phyloP scores from a whole-genome alignment of 2,329 filamentous ascomycete genomes.

The Zasmidium angulare region DNA sequence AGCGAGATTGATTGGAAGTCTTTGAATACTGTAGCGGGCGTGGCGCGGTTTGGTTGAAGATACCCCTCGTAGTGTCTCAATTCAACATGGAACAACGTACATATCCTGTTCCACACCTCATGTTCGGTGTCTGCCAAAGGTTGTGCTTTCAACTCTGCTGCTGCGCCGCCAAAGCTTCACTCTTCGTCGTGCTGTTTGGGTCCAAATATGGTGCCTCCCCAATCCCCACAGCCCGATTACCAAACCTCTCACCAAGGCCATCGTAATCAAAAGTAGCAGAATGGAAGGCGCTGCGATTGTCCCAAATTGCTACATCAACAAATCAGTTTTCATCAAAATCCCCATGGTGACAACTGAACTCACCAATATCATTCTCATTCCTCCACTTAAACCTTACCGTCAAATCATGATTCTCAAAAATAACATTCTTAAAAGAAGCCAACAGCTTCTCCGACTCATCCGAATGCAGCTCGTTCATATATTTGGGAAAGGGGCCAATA shows the following conservation, averaged over 20 bases:
- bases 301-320: slow-evolving; percentile 56
- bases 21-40: background rate
- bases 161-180: background rate
- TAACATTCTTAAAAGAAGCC: slow-evolving; percentile 31
- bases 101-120: no score
- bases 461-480: slow-evolving; percentile 52
- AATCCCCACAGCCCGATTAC: slow-evolving; percentile 55
- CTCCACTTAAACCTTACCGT: slow-evolving; percentile 53
- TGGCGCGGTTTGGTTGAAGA: slow-evolving; percentile 8
- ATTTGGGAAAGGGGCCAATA: slow-evolving; percentile 56
- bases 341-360: slow-evolving; percentile 11
- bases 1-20: background rate
- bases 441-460: slow-evolving; percentile 27
- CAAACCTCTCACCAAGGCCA: slow-evolving; percentile 51
- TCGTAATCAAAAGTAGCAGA: slow-evolving; percentile 64
- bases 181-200: slow-evolving; percentile 48
- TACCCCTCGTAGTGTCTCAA: slow-evolving; percentile 11
- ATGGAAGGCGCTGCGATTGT: slow-evolving; percentile 62
- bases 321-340: background rate
- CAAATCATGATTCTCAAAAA: slow-evolving; percentile 52
- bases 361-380: slow-evolving; percentile 49
- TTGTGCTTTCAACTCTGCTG: no score
- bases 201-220: slow-evolving; percentile 58
- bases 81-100: slow-evolving; percentile 11
- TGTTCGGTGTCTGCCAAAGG: no score